These are phyloP conservation scores for Cladophialophora immunda DNA, from an alignment of 2,329 filamentous ascomycete genomes.

Conservation along the genomic window DNA sequence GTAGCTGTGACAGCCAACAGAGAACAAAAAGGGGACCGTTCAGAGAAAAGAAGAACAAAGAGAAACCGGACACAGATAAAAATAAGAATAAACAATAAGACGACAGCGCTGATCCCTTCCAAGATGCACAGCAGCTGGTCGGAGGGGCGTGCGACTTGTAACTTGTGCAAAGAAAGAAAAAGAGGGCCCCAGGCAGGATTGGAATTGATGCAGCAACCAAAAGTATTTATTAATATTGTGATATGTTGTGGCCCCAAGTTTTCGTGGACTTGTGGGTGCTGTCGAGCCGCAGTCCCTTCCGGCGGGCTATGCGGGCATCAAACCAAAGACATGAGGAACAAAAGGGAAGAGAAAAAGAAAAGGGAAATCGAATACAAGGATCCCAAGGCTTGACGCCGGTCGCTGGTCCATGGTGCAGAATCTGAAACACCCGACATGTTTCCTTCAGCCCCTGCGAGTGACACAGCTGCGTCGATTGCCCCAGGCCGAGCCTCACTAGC, in stretches of 20 bases:
- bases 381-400: neutral
- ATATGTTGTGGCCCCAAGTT: neutral
- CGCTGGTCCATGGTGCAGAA: slow-evolving; percentile 10
- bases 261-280: neutral
- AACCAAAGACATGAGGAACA: neutral
- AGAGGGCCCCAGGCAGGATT: neutral
- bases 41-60: neutral
- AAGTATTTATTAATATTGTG: neutral
- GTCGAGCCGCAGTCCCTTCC: slow-evolving; percentile 2
- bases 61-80: neutral
- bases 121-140: neutral
- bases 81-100: neutral
- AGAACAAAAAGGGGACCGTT: neutral
- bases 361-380: neutral
- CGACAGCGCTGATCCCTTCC: slow-evolving; percentile 5
- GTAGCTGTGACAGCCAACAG: neutral
- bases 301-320: neutral
- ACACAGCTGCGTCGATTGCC: neutral
- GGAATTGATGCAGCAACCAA: neutral
- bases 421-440: slow-evolving; percentile 12
- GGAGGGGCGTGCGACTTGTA: neutral
- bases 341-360: neutral
- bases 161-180: neutral
- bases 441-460: neutral
- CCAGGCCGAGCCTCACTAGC: neutral